A percentile compares a stretch with the other conserved stretches of the same genome.
These are phyloP conservation scores for Penicillium crustosum DNA, from an alignment of 2,329 filamentous ascomycete species.

Conservation along the genomic window DNA sequence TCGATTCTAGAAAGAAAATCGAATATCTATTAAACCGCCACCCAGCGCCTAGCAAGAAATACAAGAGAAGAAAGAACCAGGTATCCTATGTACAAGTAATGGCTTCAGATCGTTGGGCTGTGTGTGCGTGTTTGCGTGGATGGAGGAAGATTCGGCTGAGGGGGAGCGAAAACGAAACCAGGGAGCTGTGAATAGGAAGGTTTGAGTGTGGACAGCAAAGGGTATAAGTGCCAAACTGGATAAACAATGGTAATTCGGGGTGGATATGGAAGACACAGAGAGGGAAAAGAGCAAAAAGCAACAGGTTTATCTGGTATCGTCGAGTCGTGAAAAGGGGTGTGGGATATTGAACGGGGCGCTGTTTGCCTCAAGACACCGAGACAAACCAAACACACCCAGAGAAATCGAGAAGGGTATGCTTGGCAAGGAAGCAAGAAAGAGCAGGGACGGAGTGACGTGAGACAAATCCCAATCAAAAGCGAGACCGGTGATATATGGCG, in stretches of 20 bases:
- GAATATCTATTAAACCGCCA: background rate
- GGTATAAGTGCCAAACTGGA: constrained; percentile 20
- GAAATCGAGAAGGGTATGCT: background rate
- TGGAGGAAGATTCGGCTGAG: constrained; percentile 4
- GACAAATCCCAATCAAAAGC: background rate
- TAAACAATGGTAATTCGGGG: background rate
- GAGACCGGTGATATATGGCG: background rate
- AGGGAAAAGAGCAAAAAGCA: constrained; percentile 4
- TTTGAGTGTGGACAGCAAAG: constrained; percentile 10
- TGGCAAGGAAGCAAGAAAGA: background rate
- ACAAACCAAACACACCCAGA: background rate
- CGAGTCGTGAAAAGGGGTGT: constrained; percentile 14
- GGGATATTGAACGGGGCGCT: background rate
- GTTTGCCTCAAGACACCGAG: background rate
- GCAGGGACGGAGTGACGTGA: background rate
- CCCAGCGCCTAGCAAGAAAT: constrained; percentile 1
- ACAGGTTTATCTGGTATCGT: constrained; percentile 17
- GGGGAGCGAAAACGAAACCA: background rate
- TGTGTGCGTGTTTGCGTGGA: background rate
- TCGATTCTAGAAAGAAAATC: background rate
- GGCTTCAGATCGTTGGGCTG: background rate
- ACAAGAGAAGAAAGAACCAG: background rate
- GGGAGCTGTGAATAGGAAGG: constrained; percentile 3
- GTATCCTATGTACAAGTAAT: constrained; percentile 10
- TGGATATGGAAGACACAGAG: background rate